These are phyloP conservation scores for Hemileia vastatrix DNA, from an alignment of 1,284 basidiomycete genomes.

Conservation along the genomic window DNA sequence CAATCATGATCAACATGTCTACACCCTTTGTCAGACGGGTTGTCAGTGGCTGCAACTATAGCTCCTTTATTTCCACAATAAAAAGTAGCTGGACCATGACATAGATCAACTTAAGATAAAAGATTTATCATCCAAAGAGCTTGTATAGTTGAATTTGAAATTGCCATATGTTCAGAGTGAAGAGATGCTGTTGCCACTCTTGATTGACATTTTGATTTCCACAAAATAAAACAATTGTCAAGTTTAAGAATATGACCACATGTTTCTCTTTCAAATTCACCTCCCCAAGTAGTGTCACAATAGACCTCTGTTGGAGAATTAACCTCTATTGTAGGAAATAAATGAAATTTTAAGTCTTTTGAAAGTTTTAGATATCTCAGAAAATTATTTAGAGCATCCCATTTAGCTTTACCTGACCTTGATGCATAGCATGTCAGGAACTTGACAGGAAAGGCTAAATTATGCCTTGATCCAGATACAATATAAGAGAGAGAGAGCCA, in stretches of 20 bases:
- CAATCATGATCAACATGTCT: not conserved
- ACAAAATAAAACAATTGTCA: not conserved
- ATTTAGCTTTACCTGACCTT: no score
- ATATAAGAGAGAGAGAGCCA: no score
- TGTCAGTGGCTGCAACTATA: not conserved
- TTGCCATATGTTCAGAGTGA: conserved; percentile 3
- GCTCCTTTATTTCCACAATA: not conserved
- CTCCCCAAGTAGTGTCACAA: conserved; percentile 4
- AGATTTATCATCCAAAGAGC: not conserved
- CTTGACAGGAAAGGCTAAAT: no score
- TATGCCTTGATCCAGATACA: no score
- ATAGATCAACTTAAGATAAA: not conserved
- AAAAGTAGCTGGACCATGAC: not conserved
- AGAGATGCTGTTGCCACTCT: not conserved
- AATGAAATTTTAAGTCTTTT: not conserved
- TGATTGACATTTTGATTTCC: not conserved
- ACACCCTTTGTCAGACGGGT: not conserved
- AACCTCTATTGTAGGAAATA: no score
- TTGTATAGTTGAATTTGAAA: not conserved
- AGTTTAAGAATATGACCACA: not conserved
- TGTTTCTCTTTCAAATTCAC: not conserved
- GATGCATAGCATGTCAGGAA: no score
- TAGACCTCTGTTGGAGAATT: no score
- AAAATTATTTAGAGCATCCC: not conserved
- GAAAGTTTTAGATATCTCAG: not conserved